phyloP scores from a whole-genome alignment of 2,329 filamentous ascomycete genomes.

The Diaporthe batatas region DNA sequence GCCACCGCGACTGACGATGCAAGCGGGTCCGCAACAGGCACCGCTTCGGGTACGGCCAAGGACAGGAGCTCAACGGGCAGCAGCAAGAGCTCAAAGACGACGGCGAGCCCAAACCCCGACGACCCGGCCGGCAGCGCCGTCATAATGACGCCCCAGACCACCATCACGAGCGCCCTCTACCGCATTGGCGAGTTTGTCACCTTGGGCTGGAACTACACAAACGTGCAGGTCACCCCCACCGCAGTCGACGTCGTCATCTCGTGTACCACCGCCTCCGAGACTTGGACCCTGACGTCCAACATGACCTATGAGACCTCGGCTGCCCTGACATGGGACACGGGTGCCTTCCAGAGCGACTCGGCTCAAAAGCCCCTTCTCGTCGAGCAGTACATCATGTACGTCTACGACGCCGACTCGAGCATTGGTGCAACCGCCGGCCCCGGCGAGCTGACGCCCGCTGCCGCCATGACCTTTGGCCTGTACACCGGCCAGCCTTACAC shows the following conservation, averaged over 20 bases:
- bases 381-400: slow-evolving; percentile 71
- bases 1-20: slow-evolving; percentile 45
- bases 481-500: slow-evolving; percentile 67
- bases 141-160: slow-evolving; percentile 65
- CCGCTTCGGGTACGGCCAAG: slow-evolving; percentile 47
- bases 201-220: slow-evolving; percentile 76
- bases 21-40: slow-evolving; percentile 43
- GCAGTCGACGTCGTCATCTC: slow-evolving; percentile 72
- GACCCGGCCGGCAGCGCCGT: slow-evolving; percentile 62
- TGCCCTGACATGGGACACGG: slow-evolving; percentile 71
- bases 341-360: slow-evolving; percentile 60
- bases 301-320: slow-evolving; percentile 68
- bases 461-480: slow-evolving; percentile 68
- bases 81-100: slow-evolving; percentile 44
- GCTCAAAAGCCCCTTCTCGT: slow-evolving; percentile 62
- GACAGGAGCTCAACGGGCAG: slow-evolving; percentile 45
- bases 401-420: slow-evolving; percentile 69
- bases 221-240: slow-evolving; percentile 68
- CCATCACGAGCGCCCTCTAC: slow-evolving; percentile 64
- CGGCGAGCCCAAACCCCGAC: slow-evolving; percentile 58
- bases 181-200: slow-evolving; percentile 72
- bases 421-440: slow-evolving; percentile 64
- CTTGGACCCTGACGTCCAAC: slow-evolving; percentile 74
- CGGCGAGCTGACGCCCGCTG: slow-evolving; percentile 67
- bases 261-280: slow-evolving; percentile 64